Evolutionary conservation across 805 yeast species (phyloP).

Genomic region (Metschnikowia borealis): DNA sequence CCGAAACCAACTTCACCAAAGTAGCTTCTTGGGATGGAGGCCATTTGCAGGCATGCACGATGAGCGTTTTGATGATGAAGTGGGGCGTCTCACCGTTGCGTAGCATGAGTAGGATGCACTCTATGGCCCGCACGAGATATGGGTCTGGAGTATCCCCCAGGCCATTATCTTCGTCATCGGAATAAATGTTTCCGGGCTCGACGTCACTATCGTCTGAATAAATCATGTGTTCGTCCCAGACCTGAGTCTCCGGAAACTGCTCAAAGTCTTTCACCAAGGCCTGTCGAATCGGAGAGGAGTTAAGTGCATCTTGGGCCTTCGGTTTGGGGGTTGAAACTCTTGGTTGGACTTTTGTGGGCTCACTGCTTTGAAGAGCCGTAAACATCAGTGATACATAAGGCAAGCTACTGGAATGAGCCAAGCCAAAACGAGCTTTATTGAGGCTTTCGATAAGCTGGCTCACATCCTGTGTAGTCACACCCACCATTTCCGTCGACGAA

Average conservation of each 20-base stretch:
- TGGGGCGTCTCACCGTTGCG: slow-evolving; percentile 27
- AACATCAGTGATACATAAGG: neutral
- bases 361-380: neutral
- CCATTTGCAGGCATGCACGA: slow-evolving; percentile 19
- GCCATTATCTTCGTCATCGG: slow-evolving; percentile 5
- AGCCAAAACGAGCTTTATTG: neutral
- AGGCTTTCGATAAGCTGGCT: neutral
- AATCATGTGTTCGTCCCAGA: slow-evolving; percentile 26
- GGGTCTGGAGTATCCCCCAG: neutral
- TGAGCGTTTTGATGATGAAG: slow-evolving; percentile 23
- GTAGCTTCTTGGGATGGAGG: slow-evolving; percentile 8
- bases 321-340: neutral
- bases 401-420: neutral
- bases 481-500: neutral
- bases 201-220: slow-evolving; percentile 25
- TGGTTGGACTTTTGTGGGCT: neutral
- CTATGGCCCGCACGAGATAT: neutral
- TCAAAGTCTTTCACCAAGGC: neutral
- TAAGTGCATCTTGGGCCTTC: neutral
- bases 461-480: neutral
- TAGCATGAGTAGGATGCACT: slow-evolving; percentile 15
- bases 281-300: neutral
- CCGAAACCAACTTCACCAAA: slow-evolving; percentile 17
- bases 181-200: slow-evolving; percentile 13
- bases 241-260: neutral